phyloP scores from a whole-genome alignment of 306 rosid genomes.

The Canavalia ensiformis region DNA sequence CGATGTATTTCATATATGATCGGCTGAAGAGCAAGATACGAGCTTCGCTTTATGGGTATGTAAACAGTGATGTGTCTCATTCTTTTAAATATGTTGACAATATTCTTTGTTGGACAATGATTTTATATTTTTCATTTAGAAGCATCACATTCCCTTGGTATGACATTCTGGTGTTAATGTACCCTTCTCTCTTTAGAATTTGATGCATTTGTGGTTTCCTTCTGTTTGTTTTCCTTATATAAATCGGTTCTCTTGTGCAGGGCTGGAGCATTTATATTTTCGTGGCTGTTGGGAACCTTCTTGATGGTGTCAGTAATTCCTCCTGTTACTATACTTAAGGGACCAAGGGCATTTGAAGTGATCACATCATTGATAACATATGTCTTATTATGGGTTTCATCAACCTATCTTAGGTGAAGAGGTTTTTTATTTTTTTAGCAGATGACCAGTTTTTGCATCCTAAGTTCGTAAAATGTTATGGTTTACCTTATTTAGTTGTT shows the following conservation, averaged over 20 bases:
- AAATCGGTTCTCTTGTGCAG: conserved; percentile 63
- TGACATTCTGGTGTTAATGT: conserved; percentile 27
- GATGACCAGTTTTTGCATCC: conserved; percentile 61
- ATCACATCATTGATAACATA: conserved; percentile 80
- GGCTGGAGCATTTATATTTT: conserved; percentile 77
- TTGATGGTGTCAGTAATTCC: conserved; percentile 98
- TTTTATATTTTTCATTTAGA: conserved; percentile 13
- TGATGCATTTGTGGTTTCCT: conserved; percentile 29
- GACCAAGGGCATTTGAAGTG: conserved; percentile 90
- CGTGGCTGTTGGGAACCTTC: conserved; percentile 98
- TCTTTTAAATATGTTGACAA: conserved; percentile 9
- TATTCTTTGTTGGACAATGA: conserved; percentile 27
- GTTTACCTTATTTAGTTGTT: conserved; percentile 28
- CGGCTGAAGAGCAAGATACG: conserved; percentile 84
- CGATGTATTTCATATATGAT: conserved; percentile 77
- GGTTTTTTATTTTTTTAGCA: conserved; percentile 26
- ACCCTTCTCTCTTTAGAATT: conserved; percentile 16
- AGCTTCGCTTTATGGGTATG: conserved; percentile 88
- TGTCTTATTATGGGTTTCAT: conserved; percentile 84
- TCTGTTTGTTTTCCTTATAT: conserved; percentile 37
- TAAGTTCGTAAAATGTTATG: conserved; percentile 35
- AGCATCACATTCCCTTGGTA: conserved; percentile 23
- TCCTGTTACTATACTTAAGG: conserved; percentile 76
- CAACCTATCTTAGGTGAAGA: conserved; percentile 76
- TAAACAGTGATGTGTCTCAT: conserved; percentile 35